Evolutionary conservation across 2,329 filamentous ascomycete species (phyloP).

Genomic region (Colletotrichum sp.): DNA sequence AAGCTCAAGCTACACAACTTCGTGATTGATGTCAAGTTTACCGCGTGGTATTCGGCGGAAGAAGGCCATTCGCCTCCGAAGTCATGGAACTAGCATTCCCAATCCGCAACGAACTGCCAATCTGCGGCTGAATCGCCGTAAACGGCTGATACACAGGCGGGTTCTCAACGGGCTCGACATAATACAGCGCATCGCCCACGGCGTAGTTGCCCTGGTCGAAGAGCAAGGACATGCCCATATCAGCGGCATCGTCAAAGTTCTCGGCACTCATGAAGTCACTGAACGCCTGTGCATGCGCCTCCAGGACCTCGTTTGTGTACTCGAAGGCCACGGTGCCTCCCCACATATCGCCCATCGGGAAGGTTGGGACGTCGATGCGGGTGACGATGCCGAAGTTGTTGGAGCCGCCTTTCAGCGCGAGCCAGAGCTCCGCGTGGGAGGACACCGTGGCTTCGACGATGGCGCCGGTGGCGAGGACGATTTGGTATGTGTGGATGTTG

Average conservation of each 20-base stretch:
- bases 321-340: not conserved
- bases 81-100: not conserved
- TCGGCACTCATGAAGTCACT: conserved; percentile 16
- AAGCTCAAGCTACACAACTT: not conserved
- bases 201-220: not conserved
- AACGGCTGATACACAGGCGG: not conserved
- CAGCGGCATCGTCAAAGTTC: conserved; percentile 19
- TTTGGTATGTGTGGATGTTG: conserved; percentile 42
- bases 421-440: conserved; percentile 42
- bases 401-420: conserved; percentile 48
- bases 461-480: conserved; percentile 45
- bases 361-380: conserved; percentile 28
- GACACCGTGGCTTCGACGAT: conserved; percentile 33
- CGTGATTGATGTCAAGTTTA: not conserved
- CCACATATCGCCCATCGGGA: not conserved
- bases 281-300: conserved; percentile 9
- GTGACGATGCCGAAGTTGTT: conserved; percentile 48
- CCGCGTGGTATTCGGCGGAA: not conserved
- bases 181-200: not conserved
- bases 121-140: not conserved
- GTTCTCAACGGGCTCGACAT: not conserved
- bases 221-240: not conserved
- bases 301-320: not conserved
- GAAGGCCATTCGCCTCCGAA: not conserved
- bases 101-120: not conserved